Base-by-base conservation (phyloP, 176 grass and related monocot genomes). In the Puccinellia tenuiflora region DNA sequence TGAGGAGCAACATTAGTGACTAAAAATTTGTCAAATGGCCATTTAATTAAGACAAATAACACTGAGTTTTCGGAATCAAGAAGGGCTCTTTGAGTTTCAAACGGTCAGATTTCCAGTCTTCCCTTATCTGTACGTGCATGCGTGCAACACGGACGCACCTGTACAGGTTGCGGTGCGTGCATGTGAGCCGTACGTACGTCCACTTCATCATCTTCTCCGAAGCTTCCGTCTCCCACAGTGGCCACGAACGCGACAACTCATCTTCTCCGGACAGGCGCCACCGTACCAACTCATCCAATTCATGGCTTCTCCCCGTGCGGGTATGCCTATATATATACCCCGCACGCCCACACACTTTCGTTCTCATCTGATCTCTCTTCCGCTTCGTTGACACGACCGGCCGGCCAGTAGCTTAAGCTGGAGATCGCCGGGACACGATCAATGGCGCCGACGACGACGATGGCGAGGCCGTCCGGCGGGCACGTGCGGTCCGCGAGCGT, bases 401-500 rank as follows among this genome's bases (percentile, higher is more conserved):
- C 22, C 22, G n/a, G 9, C 26, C 14, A 16, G 39, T 28, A 28
- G 18, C 65, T 35, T 0, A 28, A 20, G 15, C 21, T 53, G 29
- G 0, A 76, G 26, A 31, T 13, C 7, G 1, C 46, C 20, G 12
- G 39, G 21, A 57, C 15, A 5, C n/a, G 3, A 48, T 8, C 31
- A 15, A 79, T 88, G 87, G 76, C 81, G 1, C 74, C 86, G 18
- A 4, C 25, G 29, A 4, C 25, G 29, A 78, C 3, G 72, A 77
- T 0, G 24, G 20, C 18, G 34, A 48, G 38, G 5, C 30, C 79
- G n/a, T 4, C 25, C 2, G 71, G 1, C 25, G 78, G 88, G 25
- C 92, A 94, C 61, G 86, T 89, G n/a, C 75, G 89, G 6, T 94
- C 86, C 1, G 83, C 87, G 7, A 94, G 92, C 59, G 83, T 94